Evolutionary conservation across 306 rosid genomes (phyloP), one percentile per base, ranked within the genome.

Genomic region (Luffa acutangula): DNA sequence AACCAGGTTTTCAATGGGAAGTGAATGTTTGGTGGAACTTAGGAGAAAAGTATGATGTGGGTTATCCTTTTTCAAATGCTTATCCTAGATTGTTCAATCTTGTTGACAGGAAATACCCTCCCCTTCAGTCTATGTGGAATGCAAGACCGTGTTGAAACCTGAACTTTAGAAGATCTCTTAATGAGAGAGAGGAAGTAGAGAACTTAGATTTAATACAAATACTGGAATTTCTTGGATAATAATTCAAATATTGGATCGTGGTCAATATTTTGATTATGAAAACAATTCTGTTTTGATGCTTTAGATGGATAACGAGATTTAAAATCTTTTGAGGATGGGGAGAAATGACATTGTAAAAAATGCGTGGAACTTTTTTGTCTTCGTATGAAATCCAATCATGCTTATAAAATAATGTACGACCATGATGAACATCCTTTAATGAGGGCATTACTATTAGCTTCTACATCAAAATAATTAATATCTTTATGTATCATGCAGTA

Each of bases 401-500:
- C 53, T 8, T 41, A 20, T 31, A 17, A 36, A 15, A 45, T 52
- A 52, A 37, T 64, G 21, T 62, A 0, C 15, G 49, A 13, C 36
- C 42, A 33, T 41, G 17, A 25, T 34, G 25, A 77, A 77, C 73
- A 12, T 80, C 41, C 42, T 64, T 17, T 18, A 31, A 2, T 41
- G 60, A n/a, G 65, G 25, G 25, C 7, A 51, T n/a, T 71, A 21
- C 48, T 58, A n/a, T 67, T 17, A 6, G 34, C 41, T 48, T 45
- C 20, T 49, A 21, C 79, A 37, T 71, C 71, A 56, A 69, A 43
- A 45, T 80, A 53, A 58, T 36, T 72, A 53, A 12, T 36, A 17
- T 34, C 53, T 52, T 54, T 3, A 56, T 63, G 75, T 37, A 45
- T 63, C 36, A 14, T 85, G 89, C 93, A 94, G 98, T 94, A 94